phyloP scores from a whole-genome alignment of 768 basidiomycete species.

The Hydnum rufescens region DNA sequence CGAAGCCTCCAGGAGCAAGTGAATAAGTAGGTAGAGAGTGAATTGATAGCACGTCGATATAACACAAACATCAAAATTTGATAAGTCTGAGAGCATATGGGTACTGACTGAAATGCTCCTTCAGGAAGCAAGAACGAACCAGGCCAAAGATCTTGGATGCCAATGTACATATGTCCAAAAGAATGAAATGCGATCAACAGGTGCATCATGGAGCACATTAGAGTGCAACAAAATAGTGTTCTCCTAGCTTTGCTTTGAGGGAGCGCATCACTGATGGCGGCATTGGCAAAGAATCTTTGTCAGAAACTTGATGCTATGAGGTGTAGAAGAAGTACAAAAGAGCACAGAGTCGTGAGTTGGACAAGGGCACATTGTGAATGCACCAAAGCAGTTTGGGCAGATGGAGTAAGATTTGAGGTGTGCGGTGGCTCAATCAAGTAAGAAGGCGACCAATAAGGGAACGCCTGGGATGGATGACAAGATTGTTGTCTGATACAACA shows the following conservation, averaged over 20 bases:
- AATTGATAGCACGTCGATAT: conserved; percentile 77
- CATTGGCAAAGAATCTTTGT: background rate
- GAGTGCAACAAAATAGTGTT: no score
- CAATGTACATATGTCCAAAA: no score
- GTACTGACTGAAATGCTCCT: no score
- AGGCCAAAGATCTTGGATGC: no score
- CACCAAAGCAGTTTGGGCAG: conserved; percentile 32
- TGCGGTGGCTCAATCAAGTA: conserved; percentile 73
- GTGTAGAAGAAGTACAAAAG: conserved; percentile 60
- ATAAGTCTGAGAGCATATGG: conserved; percentile 50
- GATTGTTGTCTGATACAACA: conserved; percentile 23
- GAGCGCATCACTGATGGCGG: conserved; percentile 19
- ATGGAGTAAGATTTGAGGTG: conserved; percentile 28
- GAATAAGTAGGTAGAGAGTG: conserved; percentile 69
- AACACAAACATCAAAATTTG: conserved; percentile 49
- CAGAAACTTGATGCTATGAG: conserved; percentile 47
- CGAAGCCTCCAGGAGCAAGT: conserved; percentile 80
- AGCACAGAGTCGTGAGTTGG: conserved; percentile 61
- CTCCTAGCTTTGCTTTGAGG: conserved; percentile 44
- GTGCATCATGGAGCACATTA: no score
- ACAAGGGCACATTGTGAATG: conserved; percentile 58
- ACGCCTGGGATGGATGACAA: conserved; percentile 8
- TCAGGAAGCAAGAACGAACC: no score
- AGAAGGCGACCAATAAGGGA: no score
- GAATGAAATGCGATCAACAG: no score